Percentiles rank a stretch among this genome's conserved stretches.
Conservation (phyloP, 208 protist genomes). For the Hexamita inflata region DNA sequence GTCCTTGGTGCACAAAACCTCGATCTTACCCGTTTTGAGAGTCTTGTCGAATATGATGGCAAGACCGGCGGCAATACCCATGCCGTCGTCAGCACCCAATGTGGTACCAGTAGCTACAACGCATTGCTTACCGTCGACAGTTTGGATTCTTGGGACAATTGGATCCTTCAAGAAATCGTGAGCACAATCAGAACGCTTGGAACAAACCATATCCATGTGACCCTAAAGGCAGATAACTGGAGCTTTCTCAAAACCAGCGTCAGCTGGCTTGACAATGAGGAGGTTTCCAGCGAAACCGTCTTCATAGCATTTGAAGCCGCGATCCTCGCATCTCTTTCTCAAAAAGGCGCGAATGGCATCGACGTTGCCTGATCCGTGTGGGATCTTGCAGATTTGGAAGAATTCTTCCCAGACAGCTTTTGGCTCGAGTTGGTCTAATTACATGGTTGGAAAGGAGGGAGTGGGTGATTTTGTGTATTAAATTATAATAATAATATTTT, state of each 20-base stretch:
- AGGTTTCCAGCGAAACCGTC: conserved; percentile 29
- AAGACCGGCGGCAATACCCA: conserved; percentile 31
- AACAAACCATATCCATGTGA: conserved; percentile 38
- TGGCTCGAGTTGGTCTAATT: too few species aligned
- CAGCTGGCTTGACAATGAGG: conserved; percentile 33
- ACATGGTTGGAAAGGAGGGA: too few species aligned
- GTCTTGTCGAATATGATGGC: conserved; percentile 36
- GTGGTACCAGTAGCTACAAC: conserved; percentile 22
- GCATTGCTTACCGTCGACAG: background rate
- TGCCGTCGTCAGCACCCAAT: conserved; percentile 39
- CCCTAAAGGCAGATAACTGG: conserved; percentile 30
- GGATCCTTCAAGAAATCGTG: conserved; percentile 36
- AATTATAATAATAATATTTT: too few species aligned
- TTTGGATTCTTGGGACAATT: conserved; percentile 16
- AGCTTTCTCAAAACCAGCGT: conserved; percentile 28
- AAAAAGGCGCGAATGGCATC: background rate
- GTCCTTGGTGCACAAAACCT: conserved; percentile 31
- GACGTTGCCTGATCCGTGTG: conserved; percentile 20
- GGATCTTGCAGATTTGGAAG: conserved; percentile 17
- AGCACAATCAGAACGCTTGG: conserved; percentile 1
- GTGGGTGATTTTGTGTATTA: too few species aligned
- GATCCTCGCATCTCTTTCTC: background rate
- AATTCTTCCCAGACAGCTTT: conserved; percentile 21
- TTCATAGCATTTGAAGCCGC: background rate
- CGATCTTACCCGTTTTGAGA: conserved; percentile 33